A percentile compares a stretch with the other conserved stretches of the same genome.
Evolutionary conservation across 139 green algal species (phyloP).

Genomic region (Dunaliella sp.): DNA sequence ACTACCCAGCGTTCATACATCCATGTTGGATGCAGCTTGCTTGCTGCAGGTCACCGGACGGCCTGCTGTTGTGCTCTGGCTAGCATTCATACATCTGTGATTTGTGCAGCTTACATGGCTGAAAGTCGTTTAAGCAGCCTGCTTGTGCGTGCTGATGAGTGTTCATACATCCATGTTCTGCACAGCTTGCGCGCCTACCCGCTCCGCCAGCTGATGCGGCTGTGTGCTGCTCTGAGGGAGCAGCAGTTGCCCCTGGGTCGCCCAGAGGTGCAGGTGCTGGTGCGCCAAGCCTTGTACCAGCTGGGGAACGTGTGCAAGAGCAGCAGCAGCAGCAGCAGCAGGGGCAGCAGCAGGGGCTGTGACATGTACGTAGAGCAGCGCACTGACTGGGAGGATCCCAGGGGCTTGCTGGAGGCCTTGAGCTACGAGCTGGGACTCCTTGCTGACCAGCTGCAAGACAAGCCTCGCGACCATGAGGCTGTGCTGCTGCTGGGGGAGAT

Average conservation of each 20-base stretch:
- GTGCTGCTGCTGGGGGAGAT: conserved; percentile 47
- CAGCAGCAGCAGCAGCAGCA: conserved; percentile 1
- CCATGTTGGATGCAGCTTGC: too few relatives aligned
- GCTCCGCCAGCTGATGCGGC: not conserved
- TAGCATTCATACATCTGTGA: too few relatives aligned
- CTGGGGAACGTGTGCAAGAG: conserved; percentile 30
- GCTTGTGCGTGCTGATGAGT: too few relatives aligned
- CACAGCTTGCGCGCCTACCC: not conserved
- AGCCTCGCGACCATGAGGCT: conserved; percentile 28
- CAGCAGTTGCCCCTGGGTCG: not conserved
- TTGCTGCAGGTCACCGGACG: too few relatives aligned
- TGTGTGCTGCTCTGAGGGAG: not conserved
- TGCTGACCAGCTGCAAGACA: conserved; percentile 34
- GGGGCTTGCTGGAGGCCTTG: conserved; percentile 26
- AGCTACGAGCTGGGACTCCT: conserved; percentile 15
- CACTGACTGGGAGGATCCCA: conserved; percentile 44
- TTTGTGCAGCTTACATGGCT: too few relatives aligned
- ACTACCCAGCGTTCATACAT: too few relatives aligned
- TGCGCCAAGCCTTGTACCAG: conserved; percentile 46
- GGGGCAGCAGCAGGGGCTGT: not conserved
- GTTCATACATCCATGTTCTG: too few relatives aligned
- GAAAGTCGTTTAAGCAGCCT: too few relatives aligned
- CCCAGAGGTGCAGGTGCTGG: conserved; percentile 29
- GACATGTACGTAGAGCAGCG: not conserved
- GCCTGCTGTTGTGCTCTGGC: too few relatives aligned